Evolutionary conservation across 768 basidiomycete genomes (phyloP).

Genomic region (Lactarius trivialis): DNA sequence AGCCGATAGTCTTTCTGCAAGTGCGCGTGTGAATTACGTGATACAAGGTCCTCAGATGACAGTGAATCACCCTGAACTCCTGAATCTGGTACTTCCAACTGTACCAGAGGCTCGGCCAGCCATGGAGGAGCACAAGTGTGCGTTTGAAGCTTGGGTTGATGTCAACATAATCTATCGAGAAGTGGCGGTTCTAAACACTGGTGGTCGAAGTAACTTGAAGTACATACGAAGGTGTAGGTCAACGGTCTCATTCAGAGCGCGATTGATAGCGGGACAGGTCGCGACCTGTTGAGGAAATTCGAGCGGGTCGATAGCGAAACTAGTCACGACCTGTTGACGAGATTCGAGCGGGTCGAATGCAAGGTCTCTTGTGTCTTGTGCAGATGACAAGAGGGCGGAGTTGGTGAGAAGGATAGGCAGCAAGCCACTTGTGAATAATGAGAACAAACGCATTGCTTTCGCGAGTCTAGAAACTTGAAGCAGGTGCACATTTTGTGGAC

Average conservation of each 20-base stretch:
- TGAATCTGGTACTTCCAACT: conserved; percentile 68
- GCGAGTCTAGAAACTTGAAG: background rate
- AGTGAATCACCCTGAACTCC: conserved; percentile 45
- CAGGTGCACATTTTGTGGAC: background rate
- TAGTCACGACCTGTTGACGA: conserved; percentile 3
- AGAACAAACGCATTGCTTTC: background rate
- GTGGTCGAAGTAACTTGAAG: background rate
- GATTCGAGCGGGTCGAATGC: conserved; percentile 2
- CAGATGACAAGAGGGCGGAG: background rate
- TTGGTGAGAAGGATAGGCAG: background rate
- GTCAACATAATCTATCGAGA: conserved; percentile 42
- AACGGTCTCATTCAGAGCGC: conserved; percentile 10
- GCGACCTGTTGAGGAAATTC: conserved; percentile 8
- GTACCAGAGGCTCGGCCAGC: conserved; percentile 76
- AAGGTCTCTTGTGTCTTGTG: background rate
- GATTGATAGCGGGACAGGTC: conserved; percentile 16
- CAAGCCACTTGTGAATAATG: conserved; percentile 1
- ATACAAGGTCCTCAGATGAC: background rate
- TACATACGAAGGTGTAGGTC: conserved; percentile 17
- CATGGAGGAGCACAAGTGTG: conserved; percentile 64
- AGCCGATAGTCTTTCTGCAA: conserved; percentile 53
- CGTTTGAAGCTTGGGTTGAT: conserved; percentile 46
- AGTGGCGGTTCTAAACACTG: background rate
- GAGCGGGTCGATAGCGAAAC: conserved; percentile 1
- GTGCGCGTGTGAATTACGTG: background rate